A percentile compares a stretch with the other conserved stretches of the same genome.
Conservation (phyloP, 768 basidiomycete genomes). For the Pleurotus giganteus region DNA sequence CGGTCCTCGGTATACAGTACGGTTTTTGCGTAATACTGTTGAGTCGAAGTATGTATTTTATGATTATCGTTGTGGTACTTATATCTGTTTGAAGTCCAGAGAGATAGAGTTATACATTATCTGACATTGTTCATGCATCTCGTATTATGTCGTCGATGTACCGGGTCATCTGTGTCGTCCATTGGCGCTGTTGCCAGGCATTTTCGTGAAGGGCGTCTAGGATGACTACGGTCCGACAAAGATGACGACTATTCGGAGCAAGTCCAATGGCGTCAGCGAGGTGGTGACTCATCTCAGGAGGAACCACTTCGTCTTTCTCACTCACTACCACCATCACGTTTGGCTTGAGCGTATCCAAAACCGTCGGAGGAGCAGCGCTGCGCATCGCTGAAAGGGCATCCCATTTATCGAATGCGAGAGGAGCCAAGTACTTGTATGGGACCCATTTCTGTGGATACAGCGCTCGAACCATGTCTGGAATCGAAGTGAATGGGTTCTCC, state of each 20-base stretch:
- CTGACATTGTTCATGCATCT: neutral
- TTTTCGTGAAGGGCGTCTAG: constrained; percentile 35
- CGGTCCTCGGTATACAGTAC: neutral
- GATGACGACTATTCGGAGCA: neutral
- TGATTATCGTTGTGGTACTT: constrained; percentile 9
- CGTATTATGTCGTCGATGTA: constrained; percentile 1
- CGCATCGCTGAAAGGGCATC: constrained; percentile 34
- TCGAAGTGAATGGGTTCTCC: constrained; percentile 49
- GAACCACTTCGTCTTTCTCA: constrained; percentile 47
- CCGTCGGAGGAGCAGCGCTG: neutral
- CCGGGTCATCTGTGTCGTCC: constrained; percentile 22
- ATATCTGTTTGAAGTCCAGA: neutral
- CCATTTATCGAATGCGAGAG: constrained; percentile 45
- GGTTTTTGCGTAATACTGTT: neutral
- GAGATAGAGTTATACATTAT: neutral
- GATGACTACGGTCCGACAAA: constrained; percentile 25
- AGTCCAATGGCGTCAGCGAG: constrained; percentile 16
- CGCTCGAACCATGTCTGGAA: constrained; percentile 43
- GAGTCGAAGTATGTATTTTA: constrained; percentile 6
- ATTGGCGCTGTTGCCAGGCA: constrained; percentile 29
- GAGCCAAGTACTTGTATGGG: constrained; percentile 47
- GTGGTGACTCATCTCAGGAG: constrained; percentile 31
- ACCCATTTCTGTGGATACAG: constrained; percentile 47
- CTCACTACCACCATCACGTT: constrained; percentile 36
- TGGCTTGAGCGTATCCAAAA: constrained; percentile 15